Conservation (phyloP, 2,329 filamentous ascomycete species). For the Thyridium curvatum region DNA sequence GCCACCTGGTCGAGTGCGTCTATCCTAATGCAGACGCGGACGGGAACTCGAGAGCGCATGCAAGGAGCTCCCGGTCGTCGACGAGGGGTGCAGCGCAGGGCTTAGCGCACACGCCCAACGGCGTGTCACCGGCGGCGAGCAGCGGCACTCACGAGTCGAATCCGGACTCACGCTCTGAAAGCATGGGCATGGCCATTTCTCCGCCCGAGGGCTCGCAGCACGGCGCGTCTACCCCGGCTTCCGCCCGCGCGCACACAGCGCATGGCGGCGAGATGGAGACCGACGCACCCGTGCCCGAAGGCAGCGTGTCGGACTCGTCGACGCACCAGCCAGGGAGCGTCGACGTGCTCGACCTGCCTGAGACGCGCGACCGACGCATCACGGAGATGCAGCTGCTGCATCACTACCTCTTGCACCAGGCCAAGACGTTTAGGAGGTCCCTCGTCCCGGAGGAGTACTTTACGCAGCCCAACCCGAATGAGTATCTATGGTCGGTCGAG, state of each 20-base stretch:
- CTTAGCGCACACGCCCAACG: not conserved
- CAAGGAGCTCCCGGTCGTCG: not conserved
- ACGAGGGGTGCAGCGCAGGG: not conserved
- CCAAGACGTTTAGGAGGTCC: slow-evolving; percentile 15
- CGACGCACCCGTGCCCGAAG: not conserved
- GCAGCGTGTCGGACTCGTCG: not conserved
- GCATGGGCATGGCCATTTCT: not conserved
- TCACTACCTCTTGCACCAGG: slow-evolving; percentile 23
- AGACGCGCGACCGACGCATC: slow-evolving; percentile 25
- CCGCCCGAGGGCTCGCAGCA: not conserved
- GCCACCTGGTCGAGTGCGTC: slow-evolving; percentile 15
- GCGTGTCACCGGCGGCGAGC: not conserved
- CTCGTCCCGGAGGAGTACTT: not conserved
- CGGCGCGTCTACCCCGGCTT: not conserved
- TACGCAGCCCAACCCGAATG: not conserved
- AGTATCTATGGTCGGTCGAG: slow-evolving; percentile 22
- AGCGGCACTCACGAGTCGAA: not conserved
- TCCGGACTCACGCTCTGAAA: slow-evolving; percentile 1
- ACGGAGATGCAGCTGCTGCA: slow-evolving; percentile 29
- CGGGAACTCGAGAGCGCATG: not conserved
- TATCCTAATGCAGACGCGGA: slow-evolving; percentile 4
- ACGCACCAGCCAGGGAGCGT: slow-evolving; percentile 12
- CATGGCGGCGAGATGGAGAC: not conserved
- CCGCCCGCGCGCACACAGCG: not conserved
- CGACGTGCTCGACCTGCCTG: slow-evolving; percentile 20